phyloP scores from a whole-genome alignment of 805 yeast species.

The Spathaspora hagerdaliae region DNA sequence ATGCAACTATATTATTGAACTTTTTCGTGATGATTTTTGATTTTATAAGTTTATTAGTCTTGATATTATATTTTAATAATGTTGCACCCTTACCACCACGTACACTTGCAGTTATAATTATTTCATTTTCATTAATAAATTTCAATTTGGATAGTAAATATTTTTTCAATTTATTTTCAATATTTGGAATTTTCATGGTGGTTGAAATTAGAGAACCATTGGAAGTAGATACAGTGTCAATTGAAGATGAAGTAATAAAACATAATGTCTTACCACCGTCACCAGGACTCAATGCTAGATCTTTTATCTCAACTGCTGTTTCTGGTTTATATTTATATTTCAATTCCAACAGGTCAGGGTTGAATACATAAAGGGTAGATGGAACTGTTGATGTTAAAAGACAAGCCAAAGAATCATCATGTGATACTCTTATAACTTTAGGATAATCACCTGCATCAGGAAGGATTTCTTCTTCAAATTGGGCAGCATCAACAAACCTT shows the following conservation, averaged over 20 bases:
- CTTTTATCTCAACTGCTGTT: slow-evolving; percentile 52
- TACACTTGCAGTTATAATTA: slow-evolving; percentile 30
- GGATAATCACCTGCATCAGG: slow-evolving; percentile 51
- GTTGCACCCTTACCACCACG: slow-evolving; percentile 34
- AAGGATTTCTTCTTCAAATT: slow-evolving; percentile 44
- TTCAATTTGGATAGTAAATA: slow-evolving; percentile 40
- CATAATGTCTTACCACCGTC: slow-evolving; percentile 59
- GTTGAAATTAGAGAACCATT: slow-evolving; percentile 38
- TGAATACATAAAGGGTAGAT: slow-evolving; percentile 58
- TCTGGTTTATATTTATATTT: slow-evolving; percentile 50
- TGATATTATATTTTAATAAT: slow-evolving; percentile 42
- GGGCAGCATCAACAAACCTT: slow-evolving; percentile 57
- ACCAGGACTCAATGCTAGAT: slow-evolving; percentile 57
- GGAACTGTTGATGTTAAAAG: slow-evolving; percentile 67
- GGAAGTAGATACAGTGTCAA: slow-evolving; percentile 49
- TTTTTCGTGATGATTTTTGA: slow-evolving; percentile 41
- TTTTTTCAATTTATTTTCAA: slow-evolving; percentile 18
- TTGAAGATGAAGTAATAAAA: slow-evolving; percentile 52
- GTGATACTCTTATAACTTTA: slow-evolving; percentile 55
- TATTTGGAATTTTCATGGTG: slow-evolving; percentile 15
- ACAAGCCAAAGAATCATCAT: slow-evolving; percentile 61
- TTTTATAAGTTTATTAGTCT: slow-evolving; percentile 38
- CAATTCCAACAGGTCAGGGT: slow-evolving; percentile 50
- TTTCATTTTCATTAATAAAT: slow-evolving; percentile 31
- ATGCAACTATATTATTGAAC: slow-evolving; percentile 51